Base-by-base conservation (phyloP, 805 yeast genomes). In the Jamesozyma rosinii region DNA sequence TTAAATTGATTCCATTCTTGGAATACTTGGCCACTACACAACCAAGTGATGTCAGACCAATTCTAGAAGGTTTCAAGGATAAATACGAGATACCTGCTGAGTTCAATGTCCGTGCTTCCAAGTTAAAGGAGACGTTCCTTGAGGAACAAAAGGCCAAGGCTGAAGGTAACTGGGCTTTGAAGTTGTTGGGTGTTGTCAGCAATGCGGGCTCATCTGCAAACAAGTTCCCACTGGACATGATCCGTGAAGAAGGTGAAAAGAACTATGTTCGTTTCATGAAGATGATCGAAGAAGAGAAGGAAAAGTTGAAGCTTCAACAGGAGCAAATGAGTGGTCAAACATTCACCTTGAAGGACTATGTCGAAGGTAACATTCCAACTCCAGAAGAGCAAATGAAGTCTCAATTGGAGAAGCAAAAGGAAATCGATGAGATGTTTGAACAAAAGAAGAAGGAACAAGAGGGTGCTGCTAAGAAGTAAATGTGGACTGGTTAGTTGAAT, bases 11-110 rank as follows among this genome's bases (percentile, higher is more conserved):
- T 58, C 97, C 97, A 45, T 81, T 92, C 69, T 76, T 92, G 53
- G 99, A 92, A 69, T 92, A 85, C 68, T 68, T 92, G 47, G 97
- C 96, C 14, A 84, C 95, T 14, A 95, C 87, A 65, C 71, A 69
- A 50, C 71, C 84, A 54, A 76, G 76, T 63, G 98, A 92, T 65
- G 92, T 92, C 43, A 84, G 97, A 68, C 95, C 95, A 27, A 76
- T 88, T 30, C 70, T 94, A 53, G 71, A 74, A 49, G 76, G 95
- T 6, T 92, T 80, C 68, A 63, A 72, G 30, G 84, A 79, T 59
- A 79, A 79, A 59, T 63, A 70, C 43, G 65, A 80, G 36, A 77
- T 90, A 42, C 79, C 92, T 10, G 79, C 74, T 42, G 97, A 89
- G 63, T 92, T 84, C 60, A 75, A 79, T 41, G 72, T 74, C 44